Evolutionary conservation across 2,329 filamentous ascomycete species (phyloP).

Genomic region (Thielaviopsis populi): DNA sequence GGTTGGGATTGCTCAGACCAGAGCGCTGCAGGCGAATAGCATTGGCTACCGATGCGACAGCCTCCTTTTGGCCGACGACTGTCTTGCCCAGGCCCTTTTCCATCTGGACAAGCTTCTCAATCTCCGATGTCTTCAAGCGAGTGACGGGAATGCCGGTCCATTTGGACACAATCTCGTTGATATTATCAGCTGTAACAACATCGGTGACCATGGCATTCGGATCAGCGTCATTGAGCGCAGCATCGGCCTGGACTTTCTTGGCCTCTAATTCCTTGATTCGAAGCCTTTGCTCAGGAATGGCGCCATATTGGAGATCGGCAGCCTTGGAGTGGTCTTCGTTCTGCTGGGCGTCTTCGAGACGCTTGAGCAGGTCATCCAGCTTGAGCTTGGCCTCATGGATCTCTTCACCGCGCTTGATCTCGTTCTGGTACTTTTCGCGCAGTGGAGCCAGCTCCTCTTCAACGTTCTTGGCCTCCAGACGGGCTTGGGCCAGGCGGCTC

Average conservation of each 20-base stretch:
- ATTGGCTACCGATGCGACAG: slow-evolving; percentile 83
- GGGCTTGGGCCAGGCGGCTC: slow-evolving; percentile 64
- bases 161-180: slow-evolving; percentile 93
- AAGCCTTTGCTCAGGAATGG: slow-evolving; percentile 78
- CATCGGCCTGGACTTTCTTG: slow-evolving; percentile 66
- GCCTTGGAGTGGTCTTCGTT: slow-evolving; percentile 71
- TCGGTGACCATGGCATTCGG: slow-evolving; percentile 74
- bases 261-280: slow-evolving; percentile 69
- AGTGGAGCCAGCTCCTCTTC: slow-evolving; percentile 84
- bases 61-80: slow-evolving; percentile 88
- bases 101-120: slow-evolving; percentile 97
- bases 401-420: slow-evolving; percentile 78
- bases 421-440: slow-evolving; percentile 86
- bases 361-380: slow-evolving; percentile 78
- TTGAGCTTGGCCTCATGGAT: slow-evolving; percentile 93
- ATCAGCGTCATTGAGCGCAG: slow-evolving; percentile 40
- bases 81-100: slow-evolving; percentile 70
- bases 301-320: slow-evolving; percentile 92
- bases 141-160: slow-evolving; percentile 99
- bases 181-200: slow-evolving; percentile 89
- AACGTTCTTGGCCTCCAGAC: slow-evolving; percentile 83
- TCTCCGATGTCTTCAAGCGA: slow-evolving; percentile 83
- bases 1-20: slow-evolving; percentile 87
- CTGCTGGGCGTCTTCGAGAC: slow-evolving; percentile 85
- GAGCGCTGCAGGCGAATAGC: slow-evolving; percentile 91